A percentile compares a stretch with the other conserved stretches of the same genome.
These are phyloP conservation scores for Punctularia strigosozonata DNA, from an alignment of 768 basidiomycete genomes.

Conservation along the genomic window DNA sequence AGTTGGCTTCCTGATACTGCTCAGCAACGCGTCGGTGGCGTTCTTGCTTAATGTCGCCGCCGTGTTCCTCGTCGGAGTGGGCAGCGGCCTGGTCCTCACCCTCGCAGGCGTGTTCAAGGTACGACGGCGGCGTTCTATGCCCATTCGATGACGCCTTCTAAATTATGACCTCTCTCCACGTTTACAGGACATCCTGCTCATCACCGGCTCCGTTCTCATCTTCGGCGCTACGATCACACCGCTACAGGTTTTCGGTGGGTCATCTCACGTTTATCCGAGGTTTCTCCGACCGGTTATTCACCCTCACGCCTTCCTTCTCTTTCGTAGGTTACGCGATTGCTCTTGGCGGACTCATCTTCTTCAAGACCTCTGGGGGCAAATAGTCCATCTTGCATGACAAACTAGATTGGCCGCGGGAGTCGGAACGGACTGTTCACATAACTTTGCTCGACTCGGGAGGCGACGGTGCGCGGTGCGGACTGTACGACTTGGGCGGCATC, in stretches of 20 bases:
- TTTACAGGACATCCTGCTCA: conserved; percentile 87
- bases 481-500: no score
- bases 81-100: conserved; percentile 80
- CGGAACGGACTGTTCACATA: no score
- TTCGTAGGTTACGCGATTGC: conserved; percentile 76
- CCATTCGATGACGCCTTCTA: no score
- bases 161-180: no score
- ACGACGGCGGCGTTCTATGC: conserved; percentile 10
- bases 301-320: conserved; percentile 3
- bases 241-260: conserved; percentile 69
- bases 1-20: conserved; percentile 57
- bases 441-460: no score
- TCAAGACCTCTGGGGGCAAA: conserved; percentile 66
- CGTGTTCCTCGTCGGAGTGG: conserved; percentile 86
- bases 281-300: not conserved
- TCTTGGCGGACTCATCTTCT: conserved; percentile 71
- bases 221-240: conserved; percentile 75
- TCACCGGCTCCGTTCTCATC: conserved; percentile 79
- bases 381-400: no score
- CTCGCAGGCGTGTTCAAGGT: conserved; percentile 93
- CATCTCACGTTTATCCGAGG: no score
- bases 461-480: no score
- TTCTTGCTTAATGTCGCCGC: conserved; percentile 89
- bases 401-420: no score
- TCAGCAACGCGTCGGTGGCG: conserved; percentile 79